Percentiles rank a stretch among this genome's conserved stretches.
Conservation (phyloP, 1,139 yeast species). For the Spathaspora sp. region DNA sequence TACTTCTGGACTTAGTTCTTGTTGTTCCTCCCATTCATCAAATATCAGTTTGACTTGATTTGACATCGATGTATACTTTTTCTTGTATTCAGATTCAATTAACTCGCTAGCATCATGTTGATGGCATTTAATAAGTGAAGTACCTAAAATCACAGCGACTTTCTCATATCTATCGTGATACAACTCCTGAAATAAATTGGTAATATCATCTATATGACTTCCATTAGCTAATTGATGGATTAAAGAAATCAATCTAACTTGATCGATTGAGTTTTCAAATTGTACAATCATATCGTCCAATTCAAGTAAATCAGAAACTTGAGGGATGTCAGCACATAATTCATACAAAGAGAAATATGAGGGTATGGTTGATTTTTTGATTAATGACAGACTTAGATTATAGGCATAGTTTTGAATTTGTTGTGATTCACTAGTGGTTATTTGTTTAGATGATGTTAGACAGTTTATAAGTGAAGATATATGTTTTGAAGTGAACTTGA, state of each 20-base stretch:
- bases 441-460: neutral
- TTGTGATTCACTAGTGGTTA: constrained; percentile 5
- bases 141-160: constrained; percentile 19
- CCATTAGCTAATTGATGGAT: constrained; percentile 10
- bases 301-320: constrained; percentile 36
- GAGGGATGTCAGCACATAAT: constrained; percentile 23
- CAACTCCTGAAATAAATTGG: constrained; percentile 3
- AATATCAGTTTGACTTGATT: constrained; percentile 22
- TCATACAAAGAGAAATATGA: constrained; percentile 23
- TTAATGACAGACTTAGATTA: constrained; percentile 6
- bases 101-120: constrained; percentile 12
- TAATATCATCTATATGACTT: constrained; percentile 12
- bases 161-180: neutral
- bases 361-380: neutral
- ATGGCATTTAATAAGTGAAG: constrained; percentile 26
- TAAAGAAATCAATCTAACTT: constrained; percentile 18
- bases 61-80: constrained; percentile 17
- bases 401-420: constrained; percentile 12
- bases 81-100: constrained; percentile 12
- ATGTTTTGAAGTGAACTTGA: neutral
- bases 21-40: constrained; percentile 25
- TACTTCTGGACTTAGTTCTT: neutral
- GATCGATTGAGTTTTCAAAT: constrained; percentile 33
- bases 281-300: constrained; percentile 54
- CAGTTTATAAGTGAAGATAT: neutral